Evolutionary conservation across 148 eudicot genomes (phyloP), one percentile per base, ranked within the genome.

Genomic region (Amaranthus palmeri): DNA sequence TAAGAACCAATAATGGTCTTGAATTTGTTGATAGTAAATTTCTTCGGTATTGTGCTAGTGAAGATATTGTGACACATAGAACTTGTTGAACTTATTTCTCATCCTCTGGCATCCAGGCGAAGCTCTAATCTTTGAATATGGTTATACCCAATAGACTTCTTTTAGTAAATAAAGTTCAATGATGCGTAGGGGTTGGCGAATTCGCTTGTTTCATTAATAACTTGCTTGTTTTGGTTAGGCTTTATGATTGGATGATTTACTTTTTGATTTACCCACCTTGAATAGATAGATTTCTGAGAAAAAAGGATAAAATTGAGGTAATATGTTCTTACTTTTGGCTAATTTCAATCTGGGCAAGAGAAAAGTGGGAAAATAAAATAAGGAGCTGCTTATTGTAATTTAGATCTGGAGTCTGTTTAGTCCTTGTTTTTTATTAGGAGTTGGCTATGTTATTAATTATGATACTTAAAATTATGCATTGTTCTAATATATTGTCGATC

Each of bases 121-220:
- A 67, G 81, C 77, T 69, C 40, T 64, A 51, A 13, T 79, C 54
- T 75, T n/a, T 47, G 56, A 62, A 45, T 69, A 51, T 76, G 68
- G 17, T 18, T 14, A 15, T n/a, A 52, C 55, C 57, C 40, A 69
- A 42, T n/a, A 14, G 55, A 67, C n/a, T 69, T 66, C 77, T 78
- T 68, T 63, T 54, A 48, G 63, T 71, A 25, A 56, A 42, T 57
- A 53, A 60, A 66, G 65, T 66, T 63, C 71, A 73, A 64, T 68
- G 73, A 68, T 62, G 64, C 59, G 53, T 11, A 64, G 18, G 58
- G 54, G 69, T 12, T 61, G 61, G 58, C 70, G 36, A 68, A 44
- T 49, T 45, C 45, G 41, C 56, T 47, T 46, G 48, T 64, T 46
- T 46, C 3, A 51, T 64, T 14, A 10, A 12, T 44, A 54, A 68